Evolutionary conservation across 495 filamentous ascomycete species (phyloP), one percentile per base, ranked within the genome.

Genomic region (Penicillium manginii): DNA sequence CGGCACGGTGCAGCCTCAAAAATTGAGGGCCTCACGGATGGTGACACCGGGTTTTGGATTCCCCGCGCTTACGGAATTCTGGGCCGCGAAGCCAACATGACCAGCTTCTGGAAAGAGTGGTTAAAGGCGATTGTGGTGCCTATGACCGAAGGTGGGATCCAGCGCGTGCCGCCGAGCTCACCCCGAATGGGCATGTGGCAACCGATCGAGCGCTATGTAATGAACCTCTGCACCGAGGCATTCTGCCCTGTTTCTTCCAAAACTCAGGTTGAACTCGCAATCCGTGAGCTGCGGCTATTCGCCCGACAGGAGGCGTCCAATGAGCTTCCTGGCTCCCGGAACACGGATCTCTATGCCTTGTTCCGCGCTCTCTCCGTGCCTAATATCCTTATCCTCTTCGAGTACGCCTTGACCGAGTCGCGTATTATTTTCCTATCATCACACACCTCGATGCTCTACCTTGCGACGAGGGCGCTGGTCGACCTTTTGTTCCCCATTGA

Each of bases 71-170:
- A 93, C 69, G 94, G 94, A 51, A 88, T 98, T 54, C 83, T 98
- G 56, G 94, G 94, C 33, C 85, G 92, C 54, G 93, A 98, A 69
- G 79, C 79, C 26, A 88, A 83, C 53, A 83, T 94, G 79, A 91
- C 92, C 49, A 88, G 85, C 52, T 98, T 98, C 77, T 98, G 94
- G 94, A 98, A 98, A 72, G 94, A 98, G 69, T 98, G 94, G 94
- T 81, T 98, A 40, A 86, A 90, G 72, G 94, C 93, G 9, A 82
- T 98, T 18, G 82, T 92, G 26, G 92, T 97, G 40, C 94, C 94
- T 15, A 97, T 97, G 94, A 92, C 86, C 15, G 90, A 96, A 69
- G 92, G 93, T 39, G 86, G 80, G 11, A 81, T 98, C 40, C 73
- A 93, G 66, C 83, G 92, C 49, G 85, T 98, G 6, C 90, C 94